These are phyloP conservation scores for Blastocystis sp. DNA, from an alignment of 352 stramenopile species.

Conservation along the genomic window DNA sequence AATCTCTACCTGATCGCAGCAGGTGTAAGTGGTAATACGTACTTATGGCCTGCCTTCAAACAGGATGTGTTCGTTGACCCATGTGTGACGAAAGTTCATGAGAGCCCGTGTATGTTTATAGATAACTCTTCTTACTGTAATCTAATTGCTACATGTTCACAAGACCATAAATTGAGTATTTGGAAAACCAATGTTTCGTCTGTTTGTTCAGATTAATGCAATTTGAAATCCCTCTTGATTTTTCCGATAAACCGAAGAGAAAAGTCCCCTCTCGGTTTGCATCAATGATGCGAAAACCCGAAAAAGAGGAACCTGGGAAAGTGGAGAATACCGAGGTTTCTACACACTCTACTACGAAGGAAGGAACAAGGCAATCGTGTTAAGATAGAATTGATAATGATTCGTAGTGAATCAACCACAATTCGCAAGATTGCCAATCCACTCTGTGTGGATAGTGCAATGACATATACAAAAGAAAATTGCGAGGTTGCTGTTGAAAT, in stretches of 20 bases:
- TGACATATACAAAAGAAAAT: constrained; percentile 28
- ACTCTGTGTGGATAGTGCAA: neutral
- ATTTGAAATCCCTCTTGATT: constrained; percentile 24
- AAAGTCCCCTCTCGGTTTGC: constrained; percentile 4
- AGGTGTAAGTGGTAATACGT: neutral
- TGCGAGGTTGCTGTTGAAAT: neutral
- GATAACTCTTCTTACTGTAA: neutral
- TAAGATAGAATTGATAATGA: neutral
- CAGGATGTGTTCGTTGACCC: constrained; percentile 24
- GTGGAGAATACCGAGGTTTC: neutral
- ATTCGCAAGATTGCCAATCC: neutral
- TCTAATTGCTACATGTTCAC: constrained; percentile 16
- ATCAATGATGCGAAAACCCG: neutral
- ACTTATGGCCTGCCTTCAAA: neutral
- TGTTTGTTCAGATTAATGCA: constrained; percentile 56
- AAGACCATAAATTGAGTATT: constrained; percentile 29
- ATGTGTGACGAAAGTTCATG: neutral
- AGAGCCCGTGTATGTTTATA: neutral
- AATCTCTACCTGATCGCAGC: constrained; percentile 19
- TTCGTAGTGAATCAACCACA: neutral
- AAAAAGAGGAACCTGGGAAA: neutral
- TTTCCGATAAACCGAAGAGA: neutral
- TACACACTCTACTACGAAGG: neutral
- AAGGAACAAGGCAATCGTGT: neutral
- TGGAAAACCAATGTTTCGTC: constrained; percentile 14